Evolutionary conservation across 805 yeast species (phyloP), one percentile per base, ranked within the genome.

Genomic region (Metschnikowia kunwiensis): DNA sequence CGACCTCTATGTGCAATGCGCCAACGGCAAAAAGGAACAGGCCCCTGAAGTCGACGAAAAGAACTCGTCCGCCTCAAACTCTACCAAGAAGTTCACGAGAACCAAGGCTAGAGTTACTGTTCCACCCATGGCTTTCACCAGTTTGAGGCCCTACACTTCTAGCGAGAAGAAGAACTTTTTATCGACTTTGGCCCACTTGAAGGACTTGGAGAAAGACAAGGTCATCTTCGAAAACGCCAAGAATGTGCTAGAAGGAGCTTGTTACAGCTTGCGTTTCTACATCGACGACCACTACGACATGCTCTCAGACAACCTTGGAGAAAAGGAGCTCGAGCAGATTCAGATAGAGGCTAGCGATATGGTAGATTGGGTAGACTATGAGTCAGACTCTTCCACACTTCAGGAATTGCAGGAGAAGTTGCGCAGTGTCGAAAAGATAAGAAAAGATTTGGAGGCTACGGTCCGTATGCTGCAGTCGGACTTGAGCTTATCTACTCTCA

Each of bases 361-460:
- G 17, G 61, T 84, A 30, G 91, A 82, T 41, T 86, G 95, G 95
- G 63, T 87, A 24, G 95, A 86, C 32, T 77, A 75, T 49, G 87
- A 78, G 12, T 71, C 86, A 24, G 83, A 75, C 36, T 66, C 62
- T 15, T 74, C 84, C 1, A 44, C 58, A 3, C 11, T 54, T 14
- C 52, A 53, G 4, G 63, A 58, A 5, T 42, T 66, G 9, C 36
- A 50, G 28, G 51, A 38, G 7, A 66, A 61, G 43, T 34, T 52
- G 14, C 36, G 43, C n/a, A 48, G 46, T 18, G 32, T 66, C 5
- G 23, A 40, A 0, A 43, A 38, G 3, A 47, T 52, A 29, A 53
- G 47, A 39, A 24, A 36, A 2, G 46, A 47, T 18, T 44, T 65
- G 33, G 64, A 67, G 23, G 53, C 61, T 4, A 65, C 58, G 34